Evolutionary conservation across 2,329 filamentous ascomycete genomes (phyloP), one percentile per base, ranked within the genome.

Genomic region (Fusarium siculi): DNA sequence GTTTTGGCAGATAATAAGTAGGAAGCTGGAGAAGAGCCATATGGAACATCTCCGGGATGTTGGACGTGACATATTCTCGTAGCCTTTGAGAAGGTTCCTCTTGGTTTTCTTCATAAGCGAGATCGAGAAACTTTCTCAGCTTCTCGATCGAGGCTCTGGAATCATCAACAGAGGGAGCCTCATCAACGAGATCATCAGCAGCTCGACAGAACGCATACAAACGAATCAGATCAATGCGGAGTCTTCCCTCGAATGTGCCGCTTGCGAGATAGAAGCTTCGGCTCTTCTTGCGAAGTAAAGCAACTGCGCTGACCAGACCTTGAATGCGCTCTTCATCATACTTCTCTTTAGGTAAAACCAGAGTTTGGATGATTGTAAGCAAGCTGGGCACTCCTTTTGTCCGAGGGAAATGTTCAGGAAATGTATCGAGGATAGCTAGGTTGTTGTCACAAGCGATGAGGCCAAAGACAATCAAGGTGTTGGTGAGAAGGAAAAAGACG

Each of bases 191-290:
- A 75, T 94, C 92, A 78, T 94, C 93, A 3, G 91, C 91, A 15
- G 93, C 88, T 16, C 92, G 87, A 74, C 92, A 94, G 78, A 93
- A 94, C 0, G 91, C 92, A 77, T 94, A 94, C 8, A 94, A 81
- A 4, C 93, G 81, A 32, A 93, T 86, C 18, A 94, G 79, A 73
- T 94, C 92, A 36, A 92, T 90, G 9, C 92, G 87, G 12, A 94
- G 82, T 30, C 90, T 87, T 4, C 92, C 92, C 43, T 89, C 86
- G 72, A 95, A 94, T 0, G 90, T 88, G 0, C 90, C 88, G 70
- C 91, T 93, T 0, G 92, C 93, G 10, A 94, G 83, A 73, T 93
- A 93, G 79, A 94, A 94, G 74, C 91, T 93, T 53, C 92, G 87
- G 74, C 92, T 94, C 77, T 94, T 94, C 61, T 84, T 85, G 55